A percentile compares a stretch with the other conserved stretches of the same genome.
phyloP scores from a whole-genome alignment of 306 rosid species.

The Quercus alba region DNA sequence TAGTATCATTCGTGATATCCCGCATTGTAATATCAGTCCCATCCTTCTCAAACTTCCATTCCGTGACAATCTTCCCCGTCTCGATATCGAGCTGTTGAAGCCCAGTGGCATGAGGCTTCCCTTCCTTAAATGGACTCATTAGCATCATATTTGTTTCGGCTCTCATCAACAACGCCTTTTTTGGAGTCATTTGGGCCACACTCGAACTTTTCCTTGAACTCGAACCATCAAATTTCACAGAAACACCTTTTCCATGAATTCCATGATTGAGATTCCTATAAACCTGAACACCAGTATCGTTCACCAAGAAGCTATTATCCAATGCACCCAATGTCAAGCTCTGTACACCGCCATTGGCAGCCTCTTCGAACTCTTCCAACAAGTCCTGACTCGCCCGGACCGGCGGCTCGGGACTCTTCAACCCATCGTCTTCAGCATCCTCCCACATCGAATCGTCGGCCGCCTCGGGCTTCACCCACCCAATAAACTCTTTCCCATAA shows the following conservation, averaged over 20 bases:
- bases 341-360: slow-evolving; percentile 78
- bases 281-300: slow-evolving; percentile 69
- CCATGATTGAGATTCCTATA: slow-evolving; percentile 64
- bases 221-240: slow-evolving; percentile 50
- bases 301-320: slow-evolving; percentile 82
- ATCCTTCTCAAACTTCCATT: slow-evolving; percentile 93
- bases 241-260: slow-evolving; percentile 81
- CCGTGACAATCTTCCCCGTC: slow-evolving; percentile 74
- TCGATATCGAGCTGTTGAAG: slow-evolving; percentile 82
- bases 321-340: slow-evolving; percentile 78
- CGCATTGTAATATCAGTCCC: slow-evolving; percentile 79
- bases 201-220: slow-evolving; percentile 21
- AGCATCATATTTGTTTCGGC: slow-evolving; percentile 91
- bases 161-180: slow-evolving; percentile 68
- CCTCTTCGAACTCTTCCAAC: slow-evolving; percentile 84
- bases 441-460: slow-evolving; percentile 93
- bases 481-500: slow-evolving; percentile 82
- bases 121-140: slow-evolving; percentile 75
- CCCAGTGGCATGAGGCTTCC: slow-evolving; percentile 57
- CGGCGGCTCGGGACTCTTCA: slow-evolving; percentile 35
- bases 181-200: slow-evolving; percentile 37
- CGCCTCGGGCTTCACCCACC: slow-evolving; percentile 83
- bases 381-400: slow-evolving; percentile 42
- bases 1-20: slow-evolving; percentile 73
- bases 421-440: slow-evolving; percentile 44